phyloP scores from a whole-genome alignment of 768 basidiomycete genomes.

The Hebeloma cylindrosporum region DNA sequence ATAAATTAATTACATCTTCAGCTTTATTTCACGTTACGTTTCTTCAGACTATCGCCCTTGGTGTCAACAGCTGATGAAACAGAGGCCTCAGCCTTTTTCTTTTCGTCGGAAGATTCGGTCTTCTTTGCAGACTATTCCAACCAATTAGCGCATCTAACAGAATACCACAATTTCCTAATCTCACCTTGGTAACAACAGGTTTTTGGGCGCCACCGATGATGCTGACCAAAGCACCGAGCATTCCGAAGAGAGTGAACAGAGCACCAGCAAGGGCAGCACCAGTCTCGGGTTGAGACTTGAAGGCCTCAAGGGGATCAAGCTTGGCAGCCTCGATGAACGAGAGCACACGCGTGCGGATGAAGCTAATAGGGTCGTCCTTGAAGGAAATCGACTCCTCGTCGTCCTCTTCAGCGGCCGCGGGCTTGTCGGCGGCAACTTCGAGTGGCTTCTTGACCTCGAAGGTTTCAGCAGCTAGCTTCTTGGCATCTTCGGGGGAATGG shows the following conservation, averaged over 20 bases:
- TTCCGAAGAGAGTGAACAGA: slow-evolving; percentile 77
- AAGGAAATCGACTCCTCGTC: slow-evolving; percentile 51
- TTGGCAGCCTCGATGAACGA: slow-evolving; percentile 79
- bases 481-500: slow-evolving; percentile 84
- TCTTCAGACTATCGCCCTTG: slow-evolving; percentile 74
- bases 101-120: slow-evolving; percentile 66
- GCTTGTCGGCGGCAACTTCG: slow-evolving; percentile 65
- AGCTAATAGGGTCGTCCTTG: slow-evolving; percentile 74
- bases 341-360: slow-evolving; percentile 75
- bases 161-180: slow-evolving; percentile 11
- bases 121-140: slow-evolving; percentile 66
- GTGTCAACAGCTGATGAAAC: slow-evolving; percentile 72
- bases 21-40: slow-evolving; percentile 50
- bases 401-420: slow-evolving; percentile 47
- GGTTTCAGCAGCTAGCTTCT: slow-evolving; percentile 80
- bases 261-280: slow-evolving; percentile 74
- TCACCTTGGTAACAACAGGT: slow-evolving; percentile 69
- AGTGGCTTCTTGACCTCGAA: slow-evolving; percentile 87
- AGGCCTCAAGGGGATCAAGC: slow-evolving; percentile 73
- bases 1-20: slow-evolving; percentile 17
- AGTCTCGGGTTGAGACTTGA: slow-evolving; percentile 89
- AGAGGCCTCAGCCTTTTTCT: slow-evolving; percentile 63
- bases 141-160: slow-evolving; percentile 8
- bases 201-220: slow-evolving; percentile 73
- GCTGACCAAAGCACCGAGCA: slow-evolving; percentile 80